Conservation (phyloP, 257 asterid species). For the Ocimum tenuiflorum region DNA sequence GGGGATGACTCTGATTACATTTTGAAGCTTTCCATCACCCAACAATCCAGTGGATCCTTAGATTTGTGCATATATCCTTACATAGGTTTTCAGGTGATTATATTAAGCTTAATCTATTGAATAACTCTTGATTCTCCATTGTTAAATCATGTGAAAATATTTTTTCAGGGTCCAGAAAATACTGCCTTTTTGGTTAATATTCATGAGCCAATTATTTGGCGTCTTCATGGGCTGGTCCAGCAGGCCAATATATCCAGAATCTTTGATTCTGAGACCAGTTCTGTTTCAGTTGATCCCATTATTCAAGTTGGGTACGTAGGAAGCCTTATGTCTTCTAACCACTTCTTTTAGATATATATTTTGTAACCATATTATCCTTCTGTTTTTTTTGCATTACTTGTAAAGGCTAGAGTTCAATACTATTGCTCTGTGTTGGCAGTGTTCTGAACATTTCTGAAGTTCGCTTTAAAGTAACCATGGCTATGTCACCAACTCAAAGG, state of each 20-base stretch:
- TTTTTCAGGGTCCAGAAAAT: conserved; percentile 83
- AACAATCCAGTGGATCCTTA: conserved; percentile 86
- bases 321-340: too few relatives aligned
- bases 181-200: conserved; percentile 86
- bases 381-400: conserved; percentile 19
- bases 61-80: conserved; percentile 88
- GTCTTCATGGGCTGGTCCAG: conserved; percentile 84
- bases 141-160: conserved; percentile 17
- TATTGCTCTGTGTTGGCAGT: conserved; percentile 46
- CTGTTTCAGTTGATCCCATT: conserved; percentile 95
- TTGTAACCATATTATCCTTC: conserved; percentile 4
- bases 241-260: conserved; percentile 67
- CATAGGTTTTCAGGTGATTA: conserved; percentile 85
- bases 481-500: conserved; percentile 97
- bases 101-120: conserved; percentile 13
- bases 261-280: conserved; percentile 53
- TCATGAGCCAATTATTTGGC: conserved; percentile 98
- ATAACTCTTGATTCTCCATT: conserved; percentile 14
- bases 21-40: conserved; percentile 87
- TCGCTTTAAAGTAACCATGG: conserved; percentile 93
- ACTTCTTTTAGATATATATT: too few relatives aligned
- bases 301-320: conserved; percentile 75
- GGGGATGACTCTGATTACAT: conserved; percentile 66
- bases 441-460: conserved; percentile 87
- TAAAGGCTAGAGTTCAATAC: conserved; percentile 3